These are phyloP conservation scores for Conticribra guillardii DNA, from an alignment of 108 stramenopile genomes.

Conservation along the genomic window DNA sequence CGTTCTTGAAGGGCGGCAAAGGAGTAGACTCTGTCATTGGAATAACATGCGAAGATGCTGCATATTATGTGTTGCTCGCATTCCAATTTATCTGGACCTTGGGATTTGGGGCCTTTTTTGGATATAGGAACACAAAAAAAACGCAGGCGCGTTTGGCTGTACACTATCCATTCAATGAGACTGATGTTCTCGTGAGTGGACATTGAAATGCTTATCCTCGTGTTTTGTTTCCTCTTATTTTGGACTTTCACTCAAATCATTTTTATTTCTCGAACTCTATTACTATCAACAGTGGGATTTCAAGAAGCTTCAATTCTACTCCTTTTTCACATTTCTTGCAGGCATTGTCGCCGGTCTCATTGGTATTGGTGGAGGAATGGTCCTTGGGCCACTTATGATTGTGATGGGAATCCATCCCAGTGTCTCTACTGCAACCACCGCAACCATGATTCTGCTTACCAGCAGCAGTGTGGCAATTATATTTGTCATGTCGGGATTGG, in stretches of 20 bases:
- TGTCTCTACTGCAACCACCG: constrained; percentile 73
- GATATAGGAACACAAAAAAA: constrained; percentile 48
- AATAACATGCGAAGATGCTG: constrained; percentile 63
- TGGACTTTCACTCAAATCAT: too few species aligned
- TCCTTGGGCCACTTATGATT: constrained; percentile 73
- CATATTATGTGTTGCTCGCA: constrained; percentile 58
- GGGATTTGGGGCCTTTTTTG: constrained; percentile 57
- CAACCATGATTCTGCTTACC: constrained; percentile 77
- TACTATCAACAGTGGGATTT: constrained; percentile 48
- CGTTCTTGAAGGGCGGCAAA: constrained; percentile 72
- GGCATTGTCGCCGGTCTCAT: constrained; percentile 75
- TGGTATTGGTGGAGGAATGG: constrained; percentile 86
- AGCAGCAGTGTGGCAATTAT: constrained; percentile 71
- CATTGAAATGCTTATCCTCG: too few species aligned
- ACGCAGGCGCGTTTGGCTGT: constrained; percentile 45
- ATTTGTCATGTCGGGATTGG: constrained; percentile 67
- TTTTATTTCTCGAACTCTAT: not conserved
- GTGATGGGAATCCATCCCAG: constrained; percentile 73
- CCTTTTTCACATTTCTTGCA: constrained; percentile 65
- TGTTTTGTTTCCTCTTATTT: too few species aligned
- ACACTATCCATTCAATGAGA: constrained; percentile 59
- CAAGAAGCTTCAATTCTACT: constrained; percentile 49
- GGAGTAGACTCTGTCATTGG: constrained; percentile 69
- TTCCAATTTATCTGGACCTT: constrained; percentile 69
- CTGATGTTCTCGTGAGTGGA: constrained; percentile 40